Evolutionary conservation across 345 rosid species (phyloP), one percentile per base, ranked within the genome.

Genomic region (Gossypium arboreum): DNA sequence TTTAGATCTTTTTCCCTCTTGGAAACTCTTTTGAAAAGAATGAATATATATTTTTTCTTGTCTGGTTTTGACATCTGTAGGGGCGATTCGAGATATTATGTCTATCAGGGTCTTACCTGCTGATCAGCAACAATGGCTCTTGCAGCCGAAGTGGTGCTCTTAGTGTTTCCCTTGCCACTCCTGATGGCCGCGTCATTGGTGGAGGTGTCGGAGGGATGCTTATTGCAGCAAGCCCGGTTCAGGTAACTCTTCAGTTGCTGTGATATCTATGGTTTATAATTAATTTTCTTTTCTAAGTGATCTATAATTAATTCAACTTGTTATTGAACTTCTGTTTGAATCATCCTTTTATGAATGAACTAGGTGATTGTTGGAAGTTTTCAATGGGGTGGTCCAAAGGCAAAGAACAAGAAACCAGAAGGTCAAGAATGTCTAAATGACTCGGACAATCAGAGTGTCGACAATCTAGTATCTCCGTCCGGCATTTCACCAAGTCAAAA

Each of bases 351-450:
- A 27, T 73, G 73, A 51, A 13, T 63, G 58, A 54, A 54, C 73
- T 81, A 95, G 99, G 97, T 93, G 62, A 91, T 93, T 16, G 85
- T 89, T 44, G 99, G 99, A 76, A 93, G 97, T 88, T 95, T 93
- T 80, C 29, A 86, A 9, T 91, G 90, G 96, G 91, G 89, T 75
- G 90, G 88, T 80, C 79, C 97, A 61, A 95, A 89, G 84, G 71
- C 78, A 12, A 91, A 92, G 88, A 88, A 57, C 85, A 91, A 88
- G 86, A 88, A 90, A 79, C 84, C 68, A 18, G 93, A 83, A 68
- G 88, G 81, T 78, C 60, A 85, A 80, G 69, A 73, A 47, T 84
- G 76, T 58, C 62, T 81, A 10, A 75, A 83, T 75, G 90, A 83
- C 16, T 43, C 82, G 0, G 86, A 88, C 57, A 84, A 82, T 74